Evolutionary conservation across 345 rosid species (phyloP).

Genomic region (Jatropha curcas): DNA sequence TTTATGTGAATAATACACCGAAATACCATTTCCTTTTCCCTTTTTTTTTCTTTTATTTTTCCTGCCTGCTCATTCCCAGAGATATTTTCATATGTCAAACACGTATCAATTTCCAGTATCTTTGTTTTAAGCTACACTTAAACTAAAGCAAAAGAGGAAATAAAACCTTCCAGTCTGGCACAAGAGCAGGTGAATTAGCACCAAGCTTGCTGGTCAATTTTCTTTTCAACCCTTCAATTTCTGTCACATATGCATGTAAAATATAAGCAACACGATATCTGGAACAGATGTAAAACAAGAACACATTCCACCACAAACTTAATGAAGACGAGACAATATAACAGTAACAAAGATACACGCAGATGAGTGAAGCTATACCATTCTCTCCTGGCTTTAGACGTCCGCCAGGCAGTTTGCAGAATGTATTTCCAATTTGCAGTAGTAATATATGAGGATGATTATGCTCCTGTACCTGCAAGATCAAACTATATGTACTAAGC

Average conservation of each 20-base stretch:
- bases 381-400: conserved; percentile 96
- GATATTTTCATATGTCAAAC: not conserved
- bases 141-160: conserved; percentile 1
- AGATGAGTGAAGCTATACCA: conserved; percentile 43
- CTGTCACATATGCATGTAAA: conserved; percentile 35
- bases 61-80: not conserved
- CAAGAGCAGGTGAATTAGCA: conserved; percentile 74
- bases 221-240: conserved; percentile 90
- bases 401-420: conserved; percentile 99
- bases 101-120: not conserved
- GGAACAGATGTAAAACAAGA: not conserved
- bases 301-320: not conserved
- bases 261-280: conserved; percentile 14
- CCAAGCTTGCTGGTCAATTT: conserved; percentile 95
- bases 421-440: conserved; percentile 92
- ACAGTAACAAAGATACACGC: not conserved
- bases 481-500: conserved; percentile 2
- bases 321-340: not conserved
- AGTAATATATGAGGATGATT: conserved; percentile 96
- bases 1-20: not conserved
- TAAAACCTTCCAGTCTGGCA: conserved; percentile 90
- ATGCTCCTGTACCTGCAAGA: conserved; percentile 92
- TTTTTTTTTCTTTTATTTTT: not conserved
- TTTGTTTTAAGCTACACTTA: not conserved
- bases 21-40: not conserved